These are phyloP conservation scores for Xylaria cubensis DNA, from an alignment of 495 filamentous ascomycete species.

Conservation along the genomic window DNA sequence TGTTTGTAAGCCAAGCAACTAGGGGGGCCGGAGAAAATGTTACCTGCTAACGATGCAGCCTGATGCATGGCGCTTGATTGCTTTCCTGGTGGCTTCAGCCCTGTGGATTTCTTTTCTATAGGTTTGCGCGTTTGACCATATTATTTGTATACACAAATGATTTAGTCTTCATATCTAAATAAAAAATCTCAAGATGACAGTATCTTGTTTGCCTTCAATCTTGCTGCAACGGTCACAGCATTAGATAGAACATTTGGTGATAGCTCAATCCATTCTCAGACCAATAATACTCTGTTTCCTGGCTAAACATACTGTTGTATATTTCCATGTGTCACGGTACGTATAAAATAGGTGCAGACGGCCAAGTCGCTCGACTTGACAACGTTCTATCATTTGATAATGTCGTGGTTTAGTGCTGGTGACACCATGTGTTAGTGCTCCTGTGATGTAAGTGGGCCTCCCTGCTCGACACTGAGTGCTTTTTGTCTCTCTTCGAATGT, in stretches of 20 bases:
- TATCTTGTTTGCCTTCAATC: neutral
- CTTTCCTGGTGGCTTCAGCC: slow-evolving; percentile 23
- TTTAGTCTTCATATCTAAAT: too few relatives aligned
- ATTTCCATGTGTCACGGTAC: neutral
- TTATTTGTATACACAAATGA: too few relatives aligned
- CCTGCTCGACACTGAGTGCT: neutral
- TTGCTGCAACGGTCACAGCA: neutral
- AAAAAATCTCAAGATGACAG: neutral
- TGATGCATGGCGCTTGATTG: neutral
- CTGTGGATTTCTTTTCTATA: neutral
- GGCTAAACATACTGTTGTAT: neutral
- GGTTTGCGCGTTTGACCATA: neutral
- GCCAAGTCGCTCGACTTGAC: neutral
- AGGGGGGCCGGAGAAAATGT: too few relatives aligned
- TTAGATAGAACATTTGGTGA: neutral
- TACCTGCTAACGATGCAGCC: neutral
- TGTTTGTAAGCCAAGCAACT: neutral
- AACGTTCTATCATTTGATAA: too few relatives aligned
- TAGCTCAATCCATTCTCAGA: too few relatives aligned
- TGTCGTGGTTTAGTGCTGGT: too few relatives aligned
- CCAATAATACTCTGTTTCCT: neutral
- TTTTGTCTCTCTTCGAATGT: neutral
- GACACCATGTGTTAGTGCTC: neutral
- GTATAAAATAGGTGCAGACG: too few relatives aligned
- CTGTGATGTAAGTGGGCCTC: neutral